A percentile compares a stretch with the other conserved stretches of the same genome.
phyloP scores from a whole-genome alignment of 805 yeast genomes.

The Zygotorulaspora danielsina region DNA sequence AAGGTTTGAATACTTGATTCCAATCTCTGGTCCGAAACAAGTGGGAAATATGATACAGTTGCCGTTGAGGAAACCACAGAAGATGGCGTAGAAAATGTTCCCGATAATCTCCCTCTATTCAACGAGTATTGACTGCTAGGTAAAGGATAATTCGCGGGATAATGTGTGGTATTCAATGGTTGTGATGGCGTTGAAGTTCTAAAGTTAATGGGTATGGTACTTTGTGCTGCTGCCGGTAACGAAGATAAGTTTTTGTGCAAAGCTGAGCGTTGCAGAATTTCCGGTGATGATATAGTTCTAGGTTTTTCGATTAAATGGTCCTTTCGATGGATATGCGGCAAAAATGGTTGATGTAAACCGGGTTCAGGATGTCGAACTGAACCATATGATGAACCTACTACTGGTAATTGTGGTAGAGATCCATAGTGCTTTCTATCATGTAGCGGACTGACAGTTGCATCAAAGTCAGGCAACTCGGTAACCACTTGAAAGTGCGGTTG shows the following conservation, averaged over 20 bases:
- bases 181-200: conserved; percentile 5
- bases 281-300: conserved; percentile 16
- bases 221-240: conserved; percentile 1
- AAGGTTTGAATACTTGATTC: conserved; percentile 7
- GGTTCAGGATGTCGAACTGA: not conserved
- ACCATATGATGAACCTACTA: conserved; percentile 2
- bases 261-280: conserved; percentile 8
- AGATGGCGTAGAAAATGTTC: conserved; percentile 9
- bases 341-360: conserved; percentile 4
- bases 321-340: conserved; percentile 12
- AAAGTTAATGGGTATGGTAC: not conserved
- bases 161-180: conserved; percentile 1
- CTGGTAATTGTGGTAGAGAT: conserved; percentile 13
- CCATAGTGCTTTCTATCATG: conserved; percentile 13
- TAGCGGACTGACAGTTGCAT: not conserved
- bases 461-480: not conserved
- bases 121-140: not conserved
- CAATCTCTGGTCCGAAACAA: conserved; percentile 6
- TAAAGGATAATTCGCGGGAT: not conserved
- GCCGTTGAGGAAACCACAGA: conserved; percentile 9
- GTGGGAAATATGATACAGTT: conserved; percentile 1
- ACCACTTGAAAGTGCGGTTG: not conserved
- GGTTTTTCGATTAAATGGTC: conserved; percentile 12
- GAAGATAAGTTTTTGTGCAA: conserved; percentile 1
- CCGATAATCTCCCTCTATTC: not conserved